Conservation (phyloP, 345 rosid genomes). For the Salix udensis region DNA sequence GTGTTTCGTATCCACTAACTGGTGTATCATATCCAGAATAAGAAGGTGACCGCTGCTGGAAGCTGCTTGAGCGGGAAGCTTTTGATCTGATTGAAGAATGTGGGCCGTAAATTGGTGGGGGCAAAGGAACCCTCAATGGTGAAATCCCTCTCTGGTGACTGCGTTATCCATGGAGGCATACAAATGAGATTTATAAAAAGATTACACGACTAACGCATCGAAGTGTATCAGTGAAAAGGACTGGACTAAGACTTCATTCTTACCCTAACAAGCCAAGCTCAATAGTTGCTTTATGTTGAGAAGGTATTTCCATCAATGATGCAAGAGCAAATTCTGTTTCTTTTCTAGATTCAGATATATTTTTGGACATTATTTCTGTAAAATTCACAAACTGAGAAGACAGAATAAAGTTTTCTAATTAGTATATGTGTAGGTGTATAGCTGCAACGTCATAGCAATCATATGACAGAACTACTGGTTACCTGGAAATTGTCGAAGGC, state of each 20-base stretch:
- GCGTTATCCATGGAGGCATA: constrained; percentile 17
- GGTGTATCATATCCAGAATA: constrained; percentile 21
- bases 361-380: constrained; percentile 85
- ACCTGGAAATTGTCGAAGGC: constrained; percentile 98
- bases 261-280: constrained; percentile 88
- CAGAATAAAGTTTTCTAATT: neutral
- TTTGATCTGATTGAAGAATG: constrained; percentile 33
- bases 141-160: constrained; percentile 48
- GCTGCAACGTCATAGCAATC: neutral
- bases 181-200: constrained; percentile 5
- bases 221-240: neutral
- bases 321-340: constrained; percentile 90
- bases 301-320: constrained; percentile 93
- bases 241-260: neutral
- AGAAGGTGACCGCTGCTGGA: constrained; percentile 25
- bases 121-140: constrained; percentile 64
- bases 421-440: neutral
- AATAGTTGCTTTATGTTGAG: constrained; percentile 86
- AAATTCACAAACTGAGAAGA: constrained; percentile 81
- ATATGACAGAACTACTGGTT: neutral
- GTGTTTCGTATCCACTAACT: constrained; percentile 6
- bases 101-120: constrained; percentile 60
- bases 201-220: neutral
- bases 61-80: constrained; percentile 38
- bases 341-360: constrained; percentile 47